These are phyloP conservation scores for Ustilago tritici DNA, from an alignment of 1,284 basidiomycete species.

Conservation along the genomic window DNA sequence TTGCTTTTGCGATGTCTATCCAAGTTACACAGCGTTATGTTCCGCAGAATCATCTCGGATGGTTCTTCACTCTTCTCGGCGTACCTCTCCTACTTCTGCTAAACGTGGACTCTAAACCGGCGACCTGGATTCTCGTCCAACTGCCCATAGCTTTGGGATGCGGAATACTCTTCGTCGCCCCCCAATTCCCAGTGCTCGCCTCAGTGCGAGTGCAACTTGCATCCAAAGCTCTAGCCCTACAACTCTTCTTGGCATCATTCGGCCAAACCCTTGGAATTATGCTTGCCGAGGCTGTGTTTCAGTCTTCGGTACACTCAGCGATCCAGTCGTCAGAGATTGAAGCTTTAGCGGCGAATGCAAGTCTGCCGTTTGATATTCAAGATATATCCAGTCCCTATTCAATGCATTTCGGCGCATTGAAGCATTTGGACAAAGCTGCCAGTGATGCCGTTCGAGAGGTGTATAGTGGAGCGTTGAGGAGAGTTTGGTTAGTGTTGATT, in stretches of 20 bases:
- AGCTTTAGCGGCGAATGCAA: conserved; percentile 22
- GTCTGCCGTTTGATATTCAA: conserved; percentile 36
- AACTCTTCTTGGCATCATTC: conserved; percentile 41
- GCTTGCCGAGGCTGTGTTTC: conserved; percentile 46
- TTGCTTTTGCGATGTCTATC: conserved; percentile 37
- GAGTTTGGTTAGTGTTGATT: conserved; percentile 34
- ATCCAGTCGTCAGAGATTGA: conserved; percentile 30
- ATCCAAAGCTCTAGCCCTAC: conserved; percentile 27
- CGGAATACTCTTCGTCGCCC: conserved; percentile 44
- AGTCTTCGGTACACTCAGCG: conserved; percentile 30
- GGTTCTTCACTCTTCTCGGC: conserved; percentile 43
- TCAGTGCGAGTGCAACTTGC: conserved; percentile 29
- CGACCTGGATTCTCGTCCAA: conserved; percentile 36
- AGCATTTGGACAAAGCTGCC: conserved; percentile 14
- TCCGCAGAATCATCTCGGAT: conserved; percentile 46
- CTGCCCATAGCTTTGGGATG: conserved; percentile 40
- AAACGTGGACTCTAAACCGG: conserved; percentile 13
- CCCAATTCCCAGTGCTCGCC: conserved; percentile 47
- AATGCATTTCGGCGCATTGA: conserved; percentile 24
- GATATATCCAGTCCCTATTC: conserved; percentile 36
- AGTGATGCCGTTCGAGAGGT: conserved; percentile 19
- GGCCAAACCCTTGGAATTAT: conserved; percentile 51
- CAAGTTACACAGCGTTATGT: conserved; percentile 33
- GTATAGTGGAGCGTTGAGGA: conserved; percentile 20
- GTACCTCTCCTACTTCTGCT: conserved; percentile 35